Base-by-base conservation (phyloP, 805 yeast genomes). In the Zygotorulaspora danielsina region DNA sequence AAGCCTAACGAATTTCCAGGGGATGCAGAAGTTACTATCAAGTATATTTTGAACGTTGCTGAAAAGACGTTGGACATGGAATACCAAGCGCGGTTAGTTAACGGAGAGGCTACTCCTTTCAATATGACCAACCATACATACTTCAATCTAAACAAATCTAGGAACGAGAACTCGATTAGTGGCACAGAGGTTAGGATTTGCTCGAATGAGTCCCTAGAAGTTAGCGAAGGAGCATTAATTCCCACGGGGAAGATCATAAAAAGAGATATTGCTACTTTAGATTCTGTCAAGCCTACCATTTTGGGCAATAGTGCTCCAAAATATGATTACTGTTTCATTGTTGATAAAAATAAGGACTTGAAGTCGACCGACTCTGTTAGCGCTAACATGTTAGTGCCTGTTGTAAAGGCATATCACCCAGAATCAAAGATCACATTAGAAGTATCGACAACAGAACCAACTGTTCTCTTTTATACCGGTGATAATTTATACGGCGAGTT, bases 401-500 rank as follows among this genome's bases (percentile, higher is more conserved):
- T 76, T 17, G 59, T 70, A 21, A 68, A 64, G 48, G 75, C 77
- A 7, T 55, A 55, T 18, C 71, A 73, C 48, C 73, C 78, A 11
- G 62, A 61, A 16, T 61, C 78, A 3, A 57, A 63, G 6, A 51
- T 71, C 34, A 61, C 64, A 32, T 52, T 80, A 27, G 57, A 59
- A 15, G 71, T 73, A 6, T 52, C 57, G 12, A 66, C 83, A 6
- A 80, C 86, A 3, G 87, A 80, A 42, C 87, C 86, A 5, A 64
- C 78, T 2, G 78, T 75, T 66, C 84, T 79, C 57, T 64, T 80
- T 28, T 80, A 79, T 59, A 78, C 84, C 20, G 84, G 83, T 16
- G 79, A 73, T 49, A 64, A 65, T 38, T 66, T 72, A 31, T 67
- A 63, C 15, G 68, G 53, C 13, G 67, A 51, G 12, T 65, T 44